Base-by-base conservation (phyloP, 352 stramenopile species). In the Phytophthora litchii region DNA sequence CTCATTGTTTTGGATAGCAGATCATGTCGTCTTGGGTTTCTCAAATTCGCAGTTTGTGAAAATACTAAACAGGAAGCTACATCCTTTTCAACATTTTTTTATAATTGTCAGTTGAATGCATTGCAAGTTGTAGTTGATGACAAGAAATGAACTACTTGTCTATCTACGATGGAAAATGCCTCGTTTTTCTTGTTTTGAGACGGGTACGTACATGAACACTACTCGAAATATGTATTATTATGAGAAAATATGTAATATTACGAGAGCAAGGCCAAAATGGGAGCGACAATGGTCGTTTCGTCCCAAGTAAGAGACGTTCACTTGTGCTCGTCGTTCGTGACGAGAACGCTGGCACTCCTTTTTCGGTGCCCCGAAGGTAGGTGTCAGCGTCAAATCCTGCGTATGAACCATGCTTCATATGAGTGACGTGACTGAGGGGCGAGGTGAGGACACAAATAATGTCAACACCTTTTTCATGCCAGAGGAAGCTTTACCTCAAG, bases 341-440 rank as follows among this genome's bases (percentile, higher is more conserved):
- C 47, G 17, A 40, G 37, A 59, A 46, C 58, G 35, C 17, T 34
- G 29, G 16, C 50, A 27, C 29, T 50, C 27, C 19, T 29, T 36
- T 27, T 48, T 59, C 40, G 31, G 43, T 54, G 17, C n/a, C 20
- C 44, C 44, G 44, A 41, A 19, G 10, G 19, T 34, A 42, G 31
- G 45, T 32, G 29, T 19, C 31, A 13, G 25, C 44, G 44, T 52
- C 11, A 19, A 3, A 52, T n/a, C 7, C 46, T 32, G 45, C 35
- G 34, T 50, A 66, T 66, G 57, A 19, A 38, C 19, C 14, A 66
- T 66, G 58, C 19, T 61, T 19, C 17, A 16, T 2, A 10, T 66
- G 9, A 60, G 42, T 14, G 58, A 66, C 20, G 58, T 66, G 19
- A 61, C 46, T 13, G 64, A 72, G n/a, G 62, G 58, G 32, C 46